These are phyloP conservation scores for Didymella glomerata DNA, from an alignment of 2,329 filamentous ascomycete species.

Conservation along the genomic window DNA sequence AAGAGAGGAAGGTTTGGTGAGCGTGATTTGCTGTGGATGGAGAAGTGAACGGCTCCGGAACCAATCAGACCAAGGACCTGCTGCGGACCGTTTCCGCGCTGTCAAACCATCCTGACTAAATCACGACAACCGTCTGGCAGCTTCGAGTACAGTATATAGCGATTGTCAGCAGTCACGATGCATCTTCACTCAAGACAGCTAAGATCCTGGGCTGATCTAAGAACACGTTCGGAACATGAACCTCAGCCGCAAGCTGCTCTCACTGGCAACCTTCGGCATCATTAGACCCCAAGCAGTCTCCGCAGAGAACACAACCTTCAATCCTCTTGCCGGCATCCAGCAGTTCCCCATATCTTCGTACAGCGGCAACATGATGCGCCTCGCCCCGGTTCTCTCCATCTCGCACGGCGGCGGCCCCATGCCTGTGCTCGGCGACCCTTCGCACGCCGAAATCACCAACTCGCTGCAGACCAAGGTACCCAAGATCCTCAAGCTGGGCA, in stretches of 20 bases:
- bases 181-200: conserved; percentile 6
- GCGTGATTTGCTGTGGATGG: neutral
- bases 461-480: conserved; percentile 65
- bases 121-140: conserved; percentile 16
- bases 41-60: neutral
- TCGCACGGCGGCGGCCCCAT: conserved; percentile 61
- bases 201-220: neutral
- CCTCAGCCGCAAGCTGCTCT: conserved; percentile 23
- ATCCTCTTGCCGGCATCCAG: conserved; percentile 38
- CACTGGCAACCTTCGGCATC: conserved; percentile 25
- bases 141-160: neutral
- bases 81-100: conserved; percentile 37
- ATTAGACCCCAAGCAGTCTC: conserved; percentile 18
- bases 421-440: conserved; percentile 65
- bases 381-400: conserved; percentile 51
- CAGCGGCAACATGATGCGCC: conserved; percentile 41
- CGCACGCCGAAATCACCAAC: conserved; percentile 59
- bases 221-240: conserved; percentile 25
- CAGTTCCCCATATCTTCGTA: conserved; percentile 39
- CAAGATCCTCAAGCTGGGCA: conserved; percentile 63
- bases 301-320: conserved; percentile 35
- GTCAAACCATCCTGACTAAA: conserved; percentile 28
- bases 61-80: neutral
- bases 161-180: conserved; percentile 26
- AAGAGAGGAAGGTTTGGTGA: neutral